Evolutionary conservation across 495 filamentous ascomycete genomes (phyloP).

Genomic region (Penicillium lagena): DNA sequence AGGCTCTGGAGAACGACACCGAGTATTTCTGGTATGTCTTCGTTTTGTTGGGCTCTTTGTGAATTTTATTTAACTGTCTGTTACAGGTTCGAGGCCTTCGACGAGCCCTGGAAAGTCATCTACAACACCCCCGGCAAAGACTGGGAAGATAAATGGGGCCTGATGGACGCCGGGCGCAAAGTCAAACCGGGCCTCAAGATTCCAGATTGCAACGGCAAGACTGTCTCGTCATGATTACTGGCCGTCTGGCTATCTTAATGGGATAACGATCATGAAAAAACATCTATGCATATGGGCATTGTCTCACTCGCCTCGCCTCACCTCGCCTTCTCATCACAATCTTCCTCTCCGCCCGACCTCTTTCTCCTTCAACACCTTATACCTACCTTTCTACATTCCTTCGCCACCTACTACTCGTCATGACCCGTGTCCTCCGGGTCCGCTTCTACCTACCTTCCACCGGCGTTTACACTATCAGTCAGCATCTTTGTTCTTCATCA

Average conservation of each 20-base stretch:
- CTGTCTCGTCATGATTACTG: slow-evolving; percentile 26
- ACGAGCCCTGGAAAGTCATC: slow-evolving; percentile 85
- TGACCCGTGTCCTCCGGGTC: too few species aligned
- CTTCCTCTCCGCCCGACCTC: neutral
- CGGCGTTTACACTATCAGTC: too few species aligned
- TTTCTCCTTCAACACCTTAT: neutral
- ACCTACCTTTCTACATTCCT: too few species aligned
- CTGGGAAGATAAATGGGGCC: slow-evolving; percentile 96
- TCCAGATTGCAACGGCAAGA: slow-evolving; percentile 79
- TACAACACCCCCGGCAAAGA: slow-evolving; percentile 64
- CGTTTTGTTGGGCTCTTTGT: neutral
- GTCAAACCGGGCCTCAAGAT: slow-evolving; percentile 82
- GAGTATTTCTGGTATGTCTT: slow-evolving; percentile 81
- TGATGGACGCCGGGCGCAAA: slow-evolving; percentile 82
- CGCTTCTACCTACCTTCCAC: too few species aligned
- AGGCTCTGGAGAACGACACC: slow-evolving; percentile 68
- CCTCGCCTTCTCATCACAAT: neutral
- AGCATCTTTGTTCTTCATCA: too few species aligned
- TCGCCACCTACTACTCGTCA: too few species aligned
- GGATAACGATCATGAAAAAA: slow-evolving; percentile 19
- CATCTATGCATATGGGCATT: slow-evolving; percentile 9
- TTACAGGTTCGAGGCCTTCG: slow-evolving; percentile 79
- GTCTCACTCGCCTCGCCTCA: neutral
- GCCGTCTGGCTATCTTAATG: neutral
- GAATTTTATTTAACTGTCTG: neutral